A percentile compares a stretch with the other conserved stretches of the same genome.
These are phyloP conservation scores for Leccinum colubrinum DNA, from an alignment of 1,284 basidiomycete species.

Conservation along the genomic window DNA sequence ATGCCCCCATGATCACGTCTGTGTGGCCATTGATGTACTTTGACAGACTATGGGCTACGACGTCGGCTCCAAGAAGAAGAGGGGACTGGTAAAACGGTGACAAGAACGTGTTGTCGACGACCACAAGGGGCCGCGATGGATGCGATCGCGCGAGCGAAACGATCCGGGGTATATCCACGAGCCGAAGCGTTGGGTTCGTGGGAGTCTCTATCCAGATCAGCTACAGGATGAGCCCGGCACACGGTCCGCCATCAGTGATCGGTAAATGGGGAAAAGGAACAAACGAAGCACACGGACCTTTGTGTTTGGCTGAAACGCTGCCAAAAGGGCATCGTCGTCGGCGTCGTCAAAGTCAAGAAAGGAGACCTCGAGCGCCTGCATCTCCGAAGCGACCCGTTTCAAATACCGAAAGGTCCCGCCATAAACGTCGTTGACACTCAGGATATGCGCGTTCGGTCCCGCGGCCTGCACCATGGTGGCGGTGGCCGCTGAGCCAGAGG, in stretches of 20 bases:
- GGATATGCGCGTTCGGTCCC: slow-evolving; percentile 73
- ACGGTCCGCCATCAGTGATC: neutral
- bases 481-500: slow-evolving; percentile 86
- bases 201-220: slow-evolving; percentile 97
- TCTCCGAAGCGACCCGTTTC: slow-evolving; percentile 69
- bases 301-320: slow-evolving; percentile 74
- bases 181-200: slow-evolving; percentile 91
- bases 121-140: slow-evolving; percentile 64
- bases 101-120: slow-evolving; percentile 92
- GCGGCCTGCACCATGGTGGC: slow-evolving; percentile 81
- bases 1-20: slow-evolving; percentile 86
- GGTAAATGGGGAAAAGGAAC: neutral
- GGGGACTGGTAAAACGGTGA: slow-evolving; percentile 93
- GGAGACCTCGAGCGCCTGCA: slow-evolving; percentile 73
- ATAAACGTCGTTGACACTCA: slow-evolving; percentile 91
- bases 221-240: slow-evolving; percentile 37
- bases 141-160: slow-evolving; percentile 58
- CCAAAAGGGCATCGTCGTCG: slow-evolving; percentile 62
- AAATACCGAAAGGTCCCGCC: slow-evolving; percentile 92
- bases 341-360: slow-evolving; percentile 84
- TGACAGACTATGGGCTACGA: slow-evolving; percentile 79
- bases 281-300: slow-evolving; percentile 52
- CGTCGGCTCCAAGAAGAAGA: slow-evolving; percentile 80
- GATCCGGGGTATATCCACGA: slow-evolving; percentile 76
- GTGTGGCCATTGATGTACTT: slow-evolving; percentile 96